Conservation (phyloP, 805 yeast species). For the Starmera pachycereana region DNA sequence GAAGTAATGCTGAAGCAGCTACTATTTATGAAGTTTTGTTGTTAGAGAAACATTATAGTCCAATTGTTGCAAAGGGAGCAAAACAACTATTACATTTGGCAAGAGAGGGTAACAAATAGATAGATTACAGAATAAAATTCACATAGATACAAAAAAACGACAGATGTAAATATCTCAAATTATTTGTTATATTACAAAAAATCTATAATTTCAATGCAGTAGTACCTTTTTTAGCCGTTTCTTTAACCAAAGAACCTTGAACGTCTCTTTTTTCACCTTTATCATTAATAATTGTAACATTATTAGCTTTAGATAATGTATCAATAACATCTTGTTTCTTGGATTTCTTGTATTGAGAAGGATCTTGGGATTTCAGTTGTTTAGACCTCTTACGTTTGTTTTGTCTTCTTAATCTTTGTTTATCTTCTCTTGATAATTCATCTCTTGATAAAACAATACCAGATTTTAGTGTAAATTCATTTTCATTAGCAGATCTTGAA, state of each 20-base stretch:
- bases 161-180: background rate
- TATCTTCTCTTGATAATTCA: constrained; percentile 77
- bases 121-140: background rate
- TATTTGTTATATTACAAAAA: background rate
- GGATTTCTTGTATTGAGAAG: constrained; percentile 34
- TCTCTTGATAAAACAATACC: constrained; percentile 75
- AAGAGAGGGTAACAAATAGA: constrained; percentile 13
- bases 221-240: constrained; percentile 17
- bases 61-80: constrained; percentile 64
- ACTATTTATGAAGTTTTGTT: constrained; percentile 82
- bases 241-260: constrained; percentile 53
- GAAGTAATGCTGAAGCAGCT: constrained; percentile 81
- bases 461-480: constrained; percentile 61
- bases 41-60: constrained; percentile 75
- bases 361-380: constrained; percentile 26
- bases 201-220: constrained; percentile 12
- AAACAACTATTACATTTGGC: constrained; percentile 29
- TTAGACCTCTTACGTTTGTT: constrained; percentile 72
- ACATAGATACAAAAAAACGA: background rate
- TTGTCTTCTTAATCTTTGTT: constrained; percentile 78
- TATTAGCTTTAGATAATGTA: constrained; percentile 61
- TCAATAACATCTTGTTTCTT: constrained; percentile 57
- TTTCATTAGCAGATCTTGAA: constrained; percentile 33
- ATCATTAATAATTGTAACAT: constrained; percentile 67
- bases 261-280: constrained; percentile 69